These are phyloP conservation scores for Saccharomyces paradoxus DNA, from an alignment of 805 yeast species.

Conservation along the genomic window DNA sequence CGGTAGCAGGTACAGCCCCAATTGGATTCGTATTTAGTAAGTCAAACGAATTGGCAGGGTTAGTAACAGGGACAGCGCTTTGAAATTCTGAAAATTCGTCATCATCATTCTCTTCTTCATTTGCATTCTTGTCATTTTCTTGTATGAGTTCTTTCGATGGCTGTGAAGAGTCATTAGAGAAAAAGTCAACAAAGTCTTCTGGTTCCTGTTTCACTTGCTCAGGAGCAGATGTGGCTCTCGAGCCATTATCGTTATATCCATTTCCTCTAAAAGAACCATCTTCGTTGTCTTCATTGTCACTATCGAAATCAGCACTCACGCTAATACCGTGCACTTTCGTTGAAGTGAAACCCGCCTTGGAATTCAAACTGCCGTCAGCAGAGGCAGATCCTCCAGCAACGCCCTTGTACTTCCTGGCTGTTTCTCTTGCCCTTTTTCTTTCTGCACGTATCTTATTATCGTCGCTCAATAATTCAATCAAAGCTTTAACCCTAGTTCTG, in stretches of 20 bases:
- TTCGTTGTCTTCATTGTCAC: conserved; percentile 41
- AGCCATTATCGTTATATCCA: neutral
- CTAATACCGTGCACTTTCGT: conserved; percentile 25
- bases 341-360: conserved; percentile 21
- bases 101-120: conserved; percentile 43
- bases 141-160: conserved; percentile 3
- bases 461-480: conserved; percentile 64
- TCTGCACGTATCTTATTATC: conserved; percentile 71
- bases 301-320: conserved; percentile 35
- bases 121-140: conserved; percentile 14
- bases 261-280: conserved; percentile 28
- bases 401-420: conserved; percentile 75
- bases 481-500: conserved; percentile 78
- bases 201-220: neutral
- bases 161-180: conserved; percentile 31
- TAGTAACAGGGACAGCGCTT: conserved; percentile 45
- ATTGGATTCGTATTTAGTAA: conserved; percentile 25
- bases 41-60: conserved; percentile 28
- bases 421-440: conserved; percentile 82
- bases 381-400: conserved; percentile 53
- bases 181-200: conserved; percentile 34
- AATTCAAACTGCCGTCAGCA: conserved; percentile 21
- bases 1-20: conserved; percentile 13
- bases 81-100: conserved; percentile 82
- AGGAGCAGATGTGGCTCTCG: neutral